phyloP scores from a whole-genome alignment of 2,329 filamentous ascomycete genomes.

The Zalaria obscura region DNA sequence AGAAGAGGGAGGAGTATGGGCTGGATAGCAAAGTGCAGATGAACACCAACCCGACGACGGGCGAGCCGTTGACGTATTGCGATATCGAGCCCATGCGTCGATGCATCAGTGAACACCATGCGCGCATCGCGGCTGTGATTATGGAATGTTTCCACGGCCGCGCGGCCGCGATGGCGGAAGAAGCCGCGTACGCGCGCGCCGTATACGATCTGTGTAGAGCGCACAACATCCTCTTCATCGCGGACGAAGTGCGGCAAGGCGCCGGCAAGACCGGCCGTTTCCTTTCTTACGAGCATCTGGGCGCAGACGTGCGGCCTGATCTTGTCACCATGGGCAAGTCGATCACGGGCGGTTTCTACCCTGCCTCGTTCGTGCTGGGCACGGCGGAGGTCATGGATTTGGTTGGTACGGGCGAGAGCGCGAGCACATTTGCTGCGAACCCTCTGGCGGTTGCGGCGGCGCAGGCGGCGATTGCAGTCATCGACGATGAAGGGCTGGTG shows the following conservation, averaged over 20 bases:
- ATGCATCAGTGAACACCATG: background rate
- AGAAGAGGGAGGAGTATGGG: too few species aligned
- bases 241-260: background rate
- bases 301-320: slow-evolving; percentile 11
- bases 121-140: background rate
- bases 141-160: too few species aligned
- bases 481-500: background rate
- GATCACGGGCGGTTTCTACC: slow-evolving; percentile 3
- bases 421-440: slow-evolving; percentile 5
- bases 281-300: slow-evolving; percentile 7
- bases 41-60: background rate
- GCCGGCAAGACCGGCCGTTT: background rate
- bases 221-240: background rate
- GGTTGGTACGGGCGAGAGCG: slow-evolving; percentile 3
- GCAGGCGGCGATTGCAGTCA: background rate
- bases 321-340: slow-evolving; percentile 10
- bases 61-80: background rate
- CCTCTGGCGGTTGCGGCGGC: slow-evolving; percentile 1
- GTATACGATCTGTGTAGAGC: background rate
- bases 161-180: background rate
- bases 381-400: slow-evolving; percentile 2
- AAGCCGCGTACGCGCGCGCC: background rate
- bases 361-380: slow-evolving; percentile 5
- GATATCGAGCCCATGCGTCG: background rate
- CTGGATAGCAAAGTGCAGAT: too few species aligned